These are phyloP conservation scores for Xerocomellus dryophilus DNA, from an alignment of 768 basidiomycete species.

Conservation along the genomic window DNA sequence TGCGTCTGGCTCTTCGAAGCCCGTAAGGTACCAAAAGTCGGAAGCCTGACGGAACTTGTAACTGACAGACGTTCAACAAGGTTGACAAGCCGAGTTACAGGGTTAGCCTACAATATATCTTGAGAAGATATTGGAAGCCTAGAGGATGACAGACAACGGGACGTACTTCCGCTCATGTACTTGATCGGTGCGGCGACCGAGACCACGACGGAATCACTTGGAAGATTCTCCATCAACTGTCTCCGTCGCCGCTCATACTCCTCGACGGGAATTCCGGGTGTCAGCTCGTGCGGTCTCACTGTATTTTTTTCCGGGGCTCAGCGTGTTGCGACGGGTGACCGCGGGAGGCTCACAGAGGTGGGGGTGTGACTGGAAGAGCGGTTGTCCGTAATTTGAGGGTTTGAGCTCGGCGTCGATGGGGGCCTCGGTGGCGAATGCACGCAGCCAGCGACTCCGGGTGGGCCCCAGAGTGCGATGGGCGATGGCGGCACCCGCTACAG, in stretches of 20 bases:
- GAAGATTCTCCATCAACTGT: conserved; percentile 70
- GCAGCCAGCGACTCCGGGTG: conserved; percentile 2
- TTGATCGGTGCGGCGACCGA: conserved; percentile 77
- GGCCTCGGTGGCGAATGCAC: conserved; percentile 36
- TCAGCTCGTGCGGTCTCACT: conserved; percentile 68
- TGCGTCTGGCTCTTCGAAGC: conserved; percentile 91
- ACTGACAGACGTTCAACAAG: conserved; percentile 40
- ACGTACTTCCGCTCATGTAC: conserved; percentile 80
- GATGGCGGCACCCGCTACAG: not conserved
- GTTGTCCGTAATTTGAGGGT: conserved; percentile 80
- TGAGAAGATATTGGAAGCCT: conserved; percentile 13
- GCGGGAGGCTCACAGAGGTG: conserved; percentile 57
- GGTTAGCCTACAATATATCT: conserved; percentile 72
- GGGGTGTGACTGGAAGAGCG: conserved; percentile 72
- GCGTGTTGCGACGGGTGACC: not conserved
- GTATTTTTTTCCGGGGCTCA: conserved; percentile 4
- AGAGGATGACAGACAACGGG: conserved; percentile 9
- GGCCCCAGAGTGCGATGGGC: not conserved
- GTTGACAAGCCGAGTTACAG: conserved; percentile 1
- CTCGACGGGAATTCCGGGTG: conserved; percentile 70
- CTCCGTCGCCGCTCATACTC: conserved; percentile 77
- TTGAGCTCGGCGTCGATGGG: conserved; percentile 39
- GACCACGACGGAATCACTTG: conserved; percentile 70
- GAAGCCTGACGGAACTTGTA: conserved; percentile 94
- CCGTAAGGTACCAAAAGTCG: conserved; percentile 95